Evolutionary conservation across 2,329 filamentous ascomycete genomes (phyloP), one percentile per base, ranked within the genome.

Genomic region (Curvularia hawaiiensis): DNA sequence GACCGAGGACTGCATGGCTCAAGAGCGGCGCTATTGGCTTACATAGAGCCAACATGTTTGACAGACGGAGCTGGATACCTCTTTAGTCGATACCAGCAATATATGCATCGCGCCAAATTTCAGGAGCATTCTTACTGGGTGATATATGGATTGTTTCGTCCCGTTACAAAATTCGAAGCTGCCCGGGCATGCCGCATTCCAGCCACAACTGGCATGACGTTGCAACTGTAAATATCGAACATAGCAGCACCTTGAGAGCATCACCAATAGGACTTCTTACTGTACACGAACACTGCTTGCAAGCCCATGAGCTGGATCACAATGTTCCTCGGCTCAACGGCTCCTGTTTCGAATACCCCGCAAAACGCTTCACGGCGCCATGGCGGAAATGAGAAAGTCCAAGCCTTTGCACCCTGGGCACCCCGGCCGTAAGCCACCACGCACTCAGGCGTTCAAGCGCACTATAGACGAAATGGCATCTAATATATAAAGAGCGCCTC

Each of bases 321-420:
- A 30, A 30, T 8, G 31, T 30, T 18, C 5, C 8, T 26, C 40
- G 30, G 28, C 22, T 51, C 28, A 22, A 38, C 35, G 38, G 30
- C 33, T n/a, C 12, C n/a, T 24, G 24, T 16, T 45, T n/a, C 11
- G 28, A 12, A 26, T 43, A 49, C 56, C 59, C 56, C 48, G 59
- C 52, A 56, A 55, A 58, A 30, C 33, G 45, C 46, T 48, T 48
- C 49, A 50, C 52, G 56, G 59, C 52, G 45, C 45, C 49, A 48
- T 52, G 41, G 51, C 56, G 52, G 55, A 56, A 43, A 46, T 52
- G 33, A 54, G n/a, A 4, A 40, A 14, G 24, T 50, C 47, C 47
- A 40, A 50, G 47, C 47, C 35, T 14, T 20, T 50, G 4, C 22
- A 40, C 47, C 35, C 47, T 22, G n/a, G 22, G 18, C 33, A 4